Evolutionary conservation across 495 filamentous ascomycete species (phyloP), one percentile per base, ranked within the genome.

Genomic region (Penicillium arizonense): DNA sequence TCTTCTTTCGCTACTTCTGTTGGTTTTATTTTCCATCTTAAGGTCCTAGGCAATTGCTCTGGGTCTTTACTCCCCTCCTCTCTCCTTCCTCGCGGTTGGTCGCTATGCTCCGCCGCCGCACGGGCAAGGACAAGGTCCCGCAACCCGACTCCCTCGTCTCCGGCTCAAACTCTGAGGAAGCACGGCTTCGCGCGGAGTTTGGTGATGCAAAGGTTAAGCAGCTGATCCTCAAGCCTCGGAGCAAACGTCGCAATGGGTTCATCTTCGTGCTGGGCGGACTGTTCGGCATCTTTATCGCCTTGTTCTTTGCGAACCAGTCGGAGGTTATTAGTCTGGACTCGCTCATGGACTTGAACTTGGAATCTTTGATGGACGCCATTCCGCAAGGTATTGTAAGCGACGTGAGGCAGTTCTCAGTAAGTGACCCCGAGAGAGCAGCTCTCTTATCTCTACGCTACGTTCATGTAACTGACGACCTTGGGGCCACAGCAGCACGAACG

Each of bases 201-300:
- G 53, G 43, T 32, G 58, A 51, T 34, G 53, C 55, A 11, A 62
- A 65, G 24, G 55, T 56, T 65, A 77, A 68, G 59, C 80, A 59
- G 45, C 78, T 69, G 57, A 70, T 64, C 53, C 74, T 74, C 3
- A 78, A 79, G 58, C 76, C 74, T 18, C 74, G 77, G 46, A 78
- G 72, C 47, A 91, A 90, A 67, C 82, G 89, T 49, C 83, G 84
- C 45, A 86, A 82, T 70, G 83, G 84, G 2, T 82, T 91, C 44
- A 88, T 96, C 35, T 97, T 97, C 73, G 63, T 83, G 7, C 68
- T 96, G 33, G 92, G 92, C 26, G 90, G 89, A 30, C 57, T 96
- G 33, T 91, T 95, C 63, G 92, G 92, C 16, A 77, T 97, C 49
- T 72, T 89, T 9, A 75, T 86, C 24, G 92, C 92, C 3, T 82